Conservation (phyloP, 139 green algal genomes). For the Diplosphaera chodatii region DNA sequence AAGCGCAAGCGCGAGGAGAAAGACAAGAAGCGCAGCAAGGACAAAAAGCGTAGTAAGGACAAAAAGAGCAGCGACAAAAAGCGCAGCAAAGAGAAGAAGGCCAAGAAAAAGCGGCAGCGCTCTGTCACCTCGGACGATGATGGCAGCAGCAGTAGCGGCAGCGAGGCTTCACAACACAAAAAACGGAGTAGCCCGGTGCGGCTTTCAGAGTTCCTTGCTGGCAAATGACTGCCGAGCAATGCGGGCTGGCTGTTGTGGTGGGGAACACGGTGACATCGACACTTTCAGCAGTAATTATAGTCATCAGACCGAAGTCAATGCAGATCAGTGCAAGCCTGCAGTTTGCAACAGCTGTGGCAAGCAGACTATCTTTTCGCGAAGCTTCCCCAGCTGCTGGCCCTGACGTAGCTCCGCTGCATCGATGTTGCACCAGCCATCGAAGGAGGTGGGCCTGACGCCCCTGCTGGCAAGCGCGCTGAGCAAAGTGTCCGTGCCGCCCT, state of each 20-base stretch:
- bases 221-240: no score
- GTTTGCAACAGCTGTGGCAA: conserved; percentile 52
- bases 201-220: conserved; percentile 9
- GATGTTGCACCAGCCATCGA: conserved; percentile 49
- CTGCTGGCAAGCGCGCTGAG: background rate
- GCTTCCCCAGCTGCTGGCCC: conserved; percentile 43
- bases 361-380: conserved; percentile 54
- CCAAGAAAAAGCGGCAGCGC: conserved; percentile 10
- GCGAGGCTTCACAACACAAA: background rate
- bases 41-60: conserved; percentile 10
- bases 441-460: conserved; percentile 11
- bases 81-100: conserved; percentile 6
- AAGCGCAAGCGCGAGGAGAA: conserved; percentile 1
- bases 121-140: background rate
- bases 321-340: no score
- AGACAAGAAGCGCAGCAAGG: conserved; percentile 11
- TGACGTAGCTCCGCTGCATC: conserved; percentile 50
- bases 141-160: conserved; percentile 10
- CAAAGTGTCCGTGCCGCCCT: background rate
- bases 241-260: no score
- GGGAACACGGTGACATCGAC: no score
- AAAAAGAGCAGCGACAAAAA: conserved; percentile 12
- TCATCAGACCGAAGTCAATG: no score
- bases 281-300: no score
- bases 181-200: conserved; percentile 1